A percentile compares a stretch with the other conserved stretches of the same genome.
Evolutionary conservation across 129 eudicot genomes (phyloP).

Genomic region (Artemisia annua): DNA sequence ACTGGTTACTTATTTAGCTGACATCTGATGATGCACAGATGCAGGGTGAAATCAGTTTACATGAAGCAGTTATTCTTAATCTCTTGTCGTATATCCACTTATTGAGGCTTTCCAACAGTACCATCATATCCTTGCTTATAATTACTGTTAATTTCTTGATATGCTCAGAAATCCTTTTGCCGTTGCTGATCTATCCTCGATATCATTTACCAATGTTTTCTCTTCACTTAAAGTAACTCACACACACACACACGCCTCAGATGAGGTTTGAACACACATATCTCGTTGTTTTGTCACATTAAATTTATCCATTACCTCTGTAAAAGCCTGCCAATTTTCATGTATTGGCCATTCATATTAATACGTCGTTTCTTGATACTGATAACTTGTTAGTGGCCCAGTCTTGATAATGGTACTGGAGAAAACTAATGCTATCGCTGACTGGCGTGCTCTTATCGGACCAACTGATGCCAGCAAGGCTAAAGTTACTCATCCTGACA

Average conservation of each 20-base stretch:
- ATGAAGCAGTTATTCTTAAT: neutral
- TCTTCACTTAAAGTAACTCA: too few species aligned
- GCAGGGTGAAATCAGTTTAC: constrained; percentile 1
- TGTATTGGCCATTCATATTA: neutral
- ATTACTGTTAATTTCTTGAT: constrained; percentile 7
- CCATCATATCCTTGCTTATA: constrained; percentile 7
- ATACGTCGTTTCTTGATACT: constrained; percentile 1
- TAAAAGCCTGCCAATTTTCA: neutral
- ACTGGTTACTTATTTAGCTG: neutral
- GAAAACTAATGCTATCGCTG: constrained; percentile 80
- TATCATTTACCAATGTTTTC: neutral
- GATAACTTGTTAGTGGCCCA: constrained; percentile 63
- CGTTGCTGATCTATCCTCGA: neutral
- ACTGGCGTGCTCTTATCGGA: constrained; percentile 56
- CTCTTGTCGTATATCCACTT: neutral
- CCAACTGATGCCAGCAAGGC: constrained; percentile 86
- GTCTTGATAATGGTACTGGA: constrained; percentile 77
- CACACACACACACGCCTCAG: too few species aligned
- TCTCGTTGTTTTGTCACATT: too few species aligned
- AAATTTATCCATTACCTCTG: neutral
- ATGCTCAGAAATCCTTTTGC: constrained; percentile 4
- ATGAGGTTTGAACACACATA: too few species aligned
- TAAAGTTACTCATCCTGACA: constrained; percentile 69
- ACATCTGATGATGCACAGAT: neutral
- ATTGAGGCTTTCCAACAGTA: neutral